Evolutionary conservation across 2,329 filamentous ascomycete species (phyloP), one percentile per base, ranked within the genome.

Genomic region (Penicillium brasilianum): DNA sequence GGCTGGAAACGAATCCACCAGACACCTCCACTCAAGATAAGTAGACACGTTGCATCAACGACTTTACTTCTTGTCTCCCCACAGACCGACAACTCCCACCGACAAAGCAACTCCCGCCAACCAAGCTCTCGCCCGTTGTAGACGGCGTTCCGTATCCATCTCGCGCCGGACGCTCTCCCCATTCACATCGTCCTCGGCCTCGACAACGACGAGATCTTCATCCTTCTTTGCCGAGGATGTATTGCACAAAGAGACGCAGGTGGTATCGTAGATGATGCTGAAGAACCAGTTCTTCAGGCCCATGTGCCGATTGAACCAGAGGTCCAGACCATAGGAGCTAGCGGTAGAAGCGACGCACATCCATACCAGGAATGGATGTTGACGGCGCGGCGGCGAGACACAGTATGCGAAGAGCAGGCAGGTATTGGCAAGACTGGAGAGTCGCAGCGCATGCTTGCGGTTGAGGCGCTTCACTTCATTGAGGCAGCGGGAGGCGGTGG

Each of bases 351-450:
- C 84, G 28, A 92, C 78, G 2, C 88, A 88, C 14, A 92, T 92
- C 87, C 95, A 97, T 61, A 97, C 78, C 28, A 97, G 87, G 75
- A 97, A 98, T 0, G 94, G 94, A 75, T 98, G 94, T 74, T 90
- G 88, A 68, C 86, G 84, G 58, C 88, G 85, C 28, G 87, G 84
- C 0, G 93, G 90, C 2, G 93, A 94, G 66, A 96, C 81, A 48
- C 84, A 76, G 78, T 90, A 97, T 64, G 93, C 91, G 66, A 94
- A 85, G 68, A 92, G 81, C 71, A 97, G 88, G 32, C 91, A 87
- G 55, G 86, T 81, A 57, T 87, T 85, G 55, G 92, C 88, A 68
- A 96, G 78, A 66, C 86, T 82, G 53, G 90, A 86, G 55, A 96
- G 85, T 34, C 85, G 79, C 58, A 88, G 83, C 62, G 91, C 82